Percentiles rank a stretch among this genome's conserved stretches.
Evolutionary conservation across 768 basidiomycete genomes (phyloP).

Genomic region (Grammothele lineata): DNA sequence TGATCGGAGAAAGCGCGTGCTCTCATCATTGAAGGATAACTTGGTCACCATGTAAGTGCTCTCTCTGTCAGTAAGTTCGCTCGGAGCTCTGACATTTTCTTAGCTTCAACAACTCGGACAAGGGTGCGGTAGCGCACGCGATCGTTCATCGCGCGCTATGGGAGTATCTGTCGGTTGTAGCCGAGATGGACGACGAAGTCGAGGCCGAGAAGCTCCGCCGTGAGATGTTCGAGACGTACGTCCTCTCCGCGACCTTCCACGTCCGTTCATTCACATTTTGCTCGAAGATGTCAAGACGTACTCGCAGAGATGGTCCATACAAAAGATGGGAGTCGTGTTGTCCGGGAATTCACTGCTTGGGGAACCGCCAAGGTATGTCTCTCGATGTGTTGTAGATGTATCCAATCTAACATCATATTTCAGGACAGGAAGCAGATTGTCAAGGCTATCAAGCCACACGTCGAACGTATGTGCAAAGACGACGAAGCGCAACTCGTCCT

Average conservation of each 20-base stretch:
- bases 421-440: slow-evolving; percentile 90
- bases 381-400: too few relatives aligned
- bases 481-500: slow-evolving; percentile 88
- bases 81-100: background rate
- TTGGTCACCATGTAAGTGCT: slow-evolving; percentile 65
- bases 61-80: background rate
- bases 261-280: background rate
- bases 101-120: slow-evolving; percentile 91
- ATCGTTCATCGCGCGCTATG: slow-evolving; percentile 84
- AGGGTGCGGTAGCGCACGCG: slow-evolving; percentile 81
- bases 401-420: too few relatives aligned
- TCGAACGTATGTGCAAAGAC: slow-evolving; percentile 83
- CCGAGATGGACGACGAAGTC: slow-evolving; percentile 49
- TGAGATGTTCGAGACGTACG: slow-evolving; percentile 79
- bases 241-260: background rate
- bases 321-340: slow-evolving; percentile 82
- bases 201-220: slow-evolving; percentile 71
- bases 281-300: slow-evolving; percentile 69
- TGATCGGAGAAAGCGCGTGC: slow-evolving; percentile 62
- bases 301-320: slow-evolving; percentile 94
- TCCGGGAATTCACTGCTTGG: slow-evolving; percentile 78
- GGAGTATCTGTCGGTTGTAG: slow-evolving; percentile 75
- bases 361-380: slow-evolving; percentile 80
- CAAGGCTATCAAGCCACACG: slow-evolving; percentile 84
- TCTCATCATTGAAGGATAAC: slow-evolving; percentile 69